Conservation (phyloP, 2,329 filamentous ascomycete species). For the Pseudogymnoascus sp. region DNA sequence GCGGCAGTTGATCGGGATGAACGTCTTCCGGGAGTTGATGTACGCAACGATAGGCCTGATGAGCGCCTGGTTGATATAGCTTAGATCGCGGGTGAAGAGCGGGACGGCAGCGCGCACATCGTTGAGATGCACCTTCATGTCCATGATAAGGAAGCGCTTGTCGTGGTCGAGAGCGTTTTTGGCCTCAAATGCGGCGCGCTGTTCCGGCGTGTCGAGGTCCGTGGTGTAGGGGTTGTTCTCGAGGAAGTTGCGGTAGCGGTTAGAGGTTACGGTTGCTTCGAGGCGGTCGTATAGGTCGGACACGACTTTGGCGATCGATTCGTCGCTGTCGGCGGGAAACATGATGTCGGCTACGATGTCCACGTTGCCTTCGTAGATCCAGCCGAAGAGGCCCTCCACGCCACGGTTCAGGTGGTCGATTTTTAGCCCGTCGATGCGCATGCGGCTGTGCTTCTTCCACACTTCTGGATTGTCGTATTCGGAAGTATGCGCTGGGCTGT, state of each 20-base stretch:
- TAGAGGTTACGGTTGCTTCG: conserved; percentile 81
- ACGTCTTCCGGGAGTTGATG: conserved; percentile 90
- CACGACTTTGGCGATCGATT: conserved; percentile 87
- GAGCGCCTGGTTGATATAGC: conserved; percentile 91
- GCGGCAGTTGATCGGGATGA: conserved; percentile 90
- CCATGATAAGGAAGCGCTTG: conserved; percentile 80
- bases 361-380: conserved; percentile 95
- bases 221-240: conserved; percentile 36
- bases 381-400: conserved; percentile 87
- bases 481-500: conserved; percentile 60
- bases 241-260: conserved; percentile 54
- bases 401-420: conserved; percentile 95
- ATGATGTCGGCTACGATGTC: conserved; percentile 95
- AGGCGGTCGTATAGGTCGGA: conserved; percentile 95
- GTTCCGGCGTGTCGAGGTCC: conserved; percentile 22
- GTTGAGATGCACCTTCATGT: conserved; percentile 89
- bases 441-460: conserved; percentile 93
- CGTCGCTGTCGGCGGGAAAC: conserved; percentile 81
- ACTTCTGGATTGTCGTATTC: conserved; percentile 58
- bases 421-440: conserved; percentile 85
- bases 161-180: conserved; percentile 40
- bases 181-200: conserved; percentile 18
- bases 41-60: conserved; percentile 95
- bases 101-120: conserved; percentile 89
- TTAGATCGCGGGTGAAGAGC: conserved; percentile 82